Percentiles rank a stretch among this genome's conserved stretches.
These are phyloP conservation scores for Cenococcum geophilum DNA, from an alignment of 495 filamentous ascomycete species.

Conservation along the genomic window DNA sequence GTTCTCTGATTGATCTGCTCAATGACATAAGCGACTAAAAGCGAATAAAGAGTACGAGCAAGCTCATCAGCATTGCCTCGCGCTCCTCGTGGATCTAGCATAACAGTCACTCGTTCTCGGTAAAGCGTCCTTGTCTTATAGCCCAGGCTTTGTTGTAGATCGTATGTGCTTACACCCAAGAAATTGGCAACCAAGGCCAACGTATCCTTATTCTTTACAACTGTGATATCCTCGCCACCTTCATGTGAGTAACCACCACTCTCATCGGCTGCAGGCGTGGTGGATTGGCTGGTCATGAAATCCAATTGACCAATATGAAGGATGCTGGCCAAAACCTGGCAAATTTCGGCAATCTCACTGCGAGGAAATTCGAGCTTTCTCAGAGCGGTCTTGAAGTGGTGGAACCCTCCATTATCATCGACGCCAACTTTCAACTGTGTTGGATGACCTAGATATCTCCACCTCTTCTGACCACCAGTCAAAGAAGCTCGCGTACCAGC, in stretches of 20 bases:
- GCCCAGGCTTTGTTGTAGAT: conserved; percentile 80
- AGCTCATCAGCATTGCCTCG: conserved; percentile 89
- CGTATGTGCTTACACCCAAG: conserved; percentile 69
- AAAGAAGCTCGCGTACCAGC: conserved; percentile 48
- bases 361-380: conserved; percentile 90
- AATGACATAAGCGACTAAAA: conserved; percentile 86
- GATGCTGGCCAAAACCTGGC: conserved; percentile 84
- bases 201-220: conserved; percentile 89
- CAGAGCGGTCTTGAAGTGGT: conserved; percentile 93
- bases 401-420: conserved; percentile 91
- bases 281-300: conserved; percentile 73
- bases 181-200: conserved; percentile 83
- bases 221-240: conserved; percentile 75
- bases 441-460: conserved; percentile 93
- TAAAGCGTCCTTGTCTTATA: conserved; percentile 95
- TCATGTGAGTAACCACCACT: conserved; percentile 96
- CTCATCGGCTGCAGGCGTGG: conserved; percentile 72
- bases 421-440: conserved; percentile 95
- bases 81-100: conserved; percentile 89
- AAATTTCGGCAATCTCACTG: conserved; percentile 91
- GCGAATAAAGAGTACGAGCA: conserved; percentile 88
- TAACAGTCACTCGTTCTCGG: conserved; percentile 90
- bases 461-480: conserved; percentile 63
- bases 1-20: conserved; percentile 86
- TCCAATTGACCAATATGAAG: conserved; percentile 94